Percentiles rank a stretch among this genome's conserved stretches.
phyloP scores from a whole-genome alignment of 306 rosid species.

The Rubus idaeus region DNA sequence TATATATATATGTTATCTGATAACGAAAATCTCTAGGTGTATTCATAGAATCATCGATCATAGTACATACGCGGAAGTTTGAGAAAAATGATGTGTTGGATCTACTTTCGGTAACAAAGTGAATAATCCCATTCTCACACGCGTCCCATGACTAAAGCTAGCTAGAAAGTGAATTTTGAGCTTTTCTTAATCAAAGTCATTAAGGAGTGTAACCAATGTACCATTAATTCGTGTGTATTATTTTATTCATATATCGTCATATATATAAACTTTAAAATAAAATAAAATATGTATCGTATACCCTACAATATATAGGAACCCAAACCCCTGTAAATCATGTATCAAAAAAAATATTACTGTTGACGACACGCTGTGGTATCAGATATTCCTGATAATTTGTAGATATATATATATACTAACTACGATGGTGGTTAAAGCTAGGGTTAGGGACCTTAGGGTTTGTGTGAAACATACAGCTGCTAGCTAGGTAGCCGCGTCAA shows the following conservation, averaged over 20 bases:
- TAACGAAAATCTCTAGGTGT: constrained; percentile 17
- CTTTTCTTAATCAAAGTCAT: neutral
- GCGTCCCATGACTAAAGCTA: constrained; percentile 18
- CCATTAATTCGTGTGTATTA: too few species aligned
- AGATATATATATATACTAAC: too few species aligned
- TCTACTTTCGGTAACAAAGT: constrained; percentile 37
- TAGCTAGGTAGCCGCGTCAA: neutral
- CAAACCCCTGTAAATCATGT: too few species aligned
- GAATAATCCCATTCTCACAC: constrained; percentile 25
- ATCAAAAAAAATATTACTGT: too few species aligned
- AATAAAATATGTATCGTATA: too few species aligned
- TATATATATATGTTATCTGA: neutral
- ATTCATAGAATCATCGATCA: constrained; percentile 11
- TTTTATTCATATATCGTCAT: neutral
- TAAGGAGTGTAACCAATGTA: neutral
- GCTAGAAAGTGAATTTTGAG: constrained; percentile 23
- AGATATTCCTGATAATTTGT: too few species aligned
- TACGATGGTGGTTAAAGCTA: constrained; percentile 14
- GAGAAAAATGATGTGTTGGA: constrained; percentile 13
- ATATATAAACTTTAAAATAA: neutral
- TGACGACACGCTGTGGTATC: too few species aligned
- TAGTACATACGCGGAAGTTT: constrained; percentile 26
- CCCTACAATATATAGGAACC: too few species aligned
- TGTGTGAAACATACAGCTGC: constrained; percentile 2
- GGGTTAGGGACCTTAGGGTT: constrained; percentile 20